Evolutionary conservation across 169 alveolate species (phyloP).

Genomic region (Plasmodium chabaudi): DNA sequence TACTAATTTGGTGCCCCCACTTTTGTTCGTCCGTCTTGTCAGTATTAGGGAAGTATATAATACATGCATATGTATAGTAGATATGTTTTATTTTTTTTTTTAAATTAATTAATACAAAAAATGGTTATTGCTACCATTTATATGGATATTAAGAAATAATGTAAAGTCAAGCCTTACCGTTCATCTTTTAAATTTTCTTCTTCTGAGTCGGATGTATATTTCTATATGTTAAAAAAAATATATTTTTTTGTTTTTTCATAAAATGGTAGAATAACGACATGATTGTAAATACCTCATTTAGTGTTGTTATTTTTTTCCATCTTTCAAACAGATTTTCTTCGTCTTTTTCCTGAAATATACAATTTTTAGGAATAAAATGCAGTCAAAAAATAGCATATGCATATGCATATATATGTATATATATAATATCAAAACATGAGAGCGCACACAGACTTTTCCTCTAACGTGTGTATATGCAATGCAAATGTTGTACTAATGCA

Average conservation of each 20-base stretch:
- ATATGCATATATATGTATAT: background rate
- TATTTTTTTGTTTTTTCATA: background rate
- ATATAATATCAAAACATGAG: background rate
- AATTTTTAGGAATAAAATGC: background rate
- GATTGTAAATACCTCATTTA: conserved; percentile 36
- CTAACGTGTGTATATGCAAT: background rate
- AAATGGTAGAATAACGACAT: too few relatives aligned
- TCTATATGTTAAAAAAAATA: background rate
- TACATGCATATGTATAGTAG: background rate
- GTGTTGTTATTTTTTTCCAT: conserved; percentile 30
- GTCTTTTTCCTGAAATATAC: conserved; percentile 24
- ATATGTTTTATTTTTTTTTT: background rate
- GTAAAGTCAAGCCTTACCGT: background rate
- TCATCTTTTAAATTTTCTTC: background rate
- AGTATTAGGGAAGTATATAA: background rate
- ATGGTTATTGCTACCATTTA: too few relatives aligned
- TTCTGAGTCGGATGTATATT: background rate
- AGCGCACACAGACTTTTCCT: background rate
- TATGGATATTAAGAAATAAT: background rate
- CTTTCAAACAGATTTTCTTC: conserved; percentile 23
- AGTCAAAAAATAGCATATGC: too few relatives aligned
- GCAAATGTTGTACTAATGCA: background rate
- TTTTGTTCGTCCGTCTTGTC: background rate
- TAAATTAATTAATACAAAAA: too few relatives aligned
- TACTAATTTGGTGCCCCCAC: background rate